phyloP scores from a whole-genome alignment of 441 rosid genomes.

The Populus hybrid region DNA sequence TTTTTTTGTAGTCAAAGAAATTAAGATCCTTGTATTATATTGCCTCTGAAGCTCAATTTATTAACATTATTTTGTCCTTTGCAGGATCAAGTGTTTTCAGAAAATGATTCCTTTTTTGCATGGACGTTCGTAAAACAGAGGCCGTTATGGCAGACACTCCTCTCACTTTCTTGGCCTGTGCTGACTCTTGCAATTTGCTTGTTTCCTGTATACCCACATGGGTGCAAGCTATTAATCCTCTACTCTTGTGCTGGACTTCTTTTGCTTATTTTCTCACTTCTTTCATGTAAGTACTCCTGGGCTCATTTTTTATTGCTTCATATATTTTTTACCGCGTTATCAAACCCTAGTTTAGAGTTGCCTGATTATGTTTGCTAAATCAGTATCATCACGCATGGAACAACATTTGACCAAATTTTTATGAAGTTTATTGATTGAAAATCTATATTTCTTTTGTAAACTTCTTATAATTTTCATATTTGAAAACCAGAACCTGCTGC shows the following conservation, averaged over 20 bases:
- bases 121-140: conserved; percentile 52
- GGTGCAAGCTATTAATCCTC: conserved; percentile 82
- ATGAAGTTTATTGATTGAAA: neutral
- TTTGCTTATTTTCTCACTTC: conserved; percentile 71
- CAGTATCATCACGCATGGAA: neutral
- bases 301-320: neutral
- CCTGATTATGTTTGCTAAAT: neutral
- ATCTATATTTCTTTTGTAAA: neutral
- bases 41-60: too few relatives aligned
- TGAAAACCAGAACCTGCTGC: neutral
- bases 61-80: too few relatives aligned
- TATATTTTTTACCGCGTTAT: too few relatives aligned
- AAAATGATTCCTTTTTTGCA: too few relatives aligned
- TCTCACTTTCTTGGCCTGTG: conserved; percentile 96
- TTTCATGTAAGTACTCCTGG: conserved; percentile 45
- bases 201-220: conserved; percentile 93
- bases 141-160: conserved; percentile 97
- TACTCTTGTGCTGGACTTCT: conserved; percentile 85
- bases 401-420: neutral
- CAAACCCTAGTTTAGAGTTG: neutral
- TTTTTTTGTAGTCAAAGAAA: too few relatives aligned
- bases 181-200: conserved; percentile 93
- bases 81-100: too few relatives aligned
- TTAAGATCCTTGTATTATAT: too few relatives aligned
- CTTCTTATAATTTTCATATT: neutral